A percentile compares a stretch with the other conserved stretches of the same genome.
Evolutionary conservation across 2,329 filamentous ascomycete genomes (phyloP).

Genomic region (Ophiostoma perfectum): DNA sequence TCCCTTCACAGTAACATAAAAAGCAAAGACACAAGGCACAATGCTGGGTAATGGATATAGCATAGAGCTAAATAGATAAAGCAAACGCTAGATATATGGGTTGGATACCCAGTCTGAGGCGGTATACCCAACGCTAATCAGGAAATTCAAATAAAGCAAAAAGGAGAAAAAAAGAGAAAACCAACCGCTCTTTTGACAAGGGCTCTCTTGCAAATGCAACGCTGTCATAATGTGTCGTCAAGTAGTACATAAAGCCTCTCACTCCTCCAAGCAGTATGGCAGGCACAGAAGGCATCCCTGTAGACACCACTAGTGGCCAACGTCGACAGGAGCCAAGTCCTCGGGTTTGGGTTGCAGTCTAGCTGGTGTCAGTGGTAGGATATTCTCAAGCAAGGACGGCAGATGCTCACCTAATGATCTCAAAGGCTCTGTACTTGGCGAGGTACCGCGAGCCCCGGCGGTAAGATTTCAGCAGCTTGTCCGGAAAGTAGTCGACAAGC

Average conservation of each 20-base stretch:
- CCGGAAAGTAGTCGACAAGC: slow-evolving; percentile 43
- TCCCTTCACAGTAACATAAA: slow-evolving; percentile 1
- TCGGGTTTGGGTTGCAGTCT: slow-evolving; percentile 40
- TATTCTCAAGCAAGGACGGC: no score
- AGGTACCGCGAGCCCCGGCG: slow-evolving; percentile 65
- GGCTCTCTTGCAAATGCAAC: background rate
- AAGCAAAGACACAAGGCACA: background rate
- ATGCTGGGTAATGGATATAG: slow-evolving; percentile 1
- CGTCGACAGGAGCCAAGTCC: background rate
- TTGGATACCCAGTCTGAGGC: background rate
- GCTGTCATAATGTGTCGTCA: slow-evolving; percentile 2
- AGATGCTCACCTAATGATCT: slow-evolving; percentile 51
- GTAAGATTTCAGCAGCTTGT: slow-evolving; percentile 63
- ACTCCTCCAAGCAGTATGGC: background rate
- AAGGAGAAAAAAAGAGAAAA: background rate
- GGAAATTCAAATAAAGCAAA: background rate
- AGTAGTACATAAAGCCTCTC: background rate
- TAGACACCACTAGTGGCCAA: background rate
- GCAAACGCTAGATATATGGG: background rate
- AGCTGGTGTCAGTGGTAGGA: no score
- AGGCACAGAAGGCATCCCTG: background rate
- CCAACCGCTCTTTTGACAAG: background rate
- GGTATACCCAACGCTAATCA: background rate
- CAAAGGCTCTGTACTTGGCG: slow-evolving; percentile 67
- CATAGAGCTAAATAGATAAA: background rate